Conservation (phyloP, 2,329 filamentous ascomycete genomes). For the Gremmenia infestans region DNA sequence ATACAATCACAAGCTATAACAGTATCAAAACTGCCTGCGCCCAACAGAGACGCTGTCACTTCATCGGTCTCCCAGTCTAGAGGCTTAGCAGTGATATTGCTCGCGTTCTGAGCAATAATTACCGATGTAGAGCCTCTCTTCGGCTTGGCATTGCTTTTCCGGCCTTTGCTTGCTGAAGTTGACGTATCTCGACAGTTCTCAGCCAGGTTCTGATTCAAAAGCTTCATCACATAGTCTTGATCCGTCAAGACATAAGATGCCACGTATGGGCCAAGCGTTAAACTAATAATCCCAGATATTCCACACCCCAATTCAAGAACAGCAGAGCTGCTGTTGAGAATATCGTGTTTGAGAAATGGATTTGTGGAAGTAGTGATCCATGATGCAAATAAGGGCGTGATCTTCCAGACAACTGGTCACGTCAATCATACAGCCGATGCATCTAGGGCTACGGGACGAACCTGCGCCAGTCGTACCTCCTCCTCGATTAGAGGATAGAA, state of each 20-base stretch:
- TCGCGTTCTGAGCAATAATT: background rate
- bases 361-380: constrained; percentile 68
- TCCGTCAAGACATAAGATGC: constrained; percentile 72
- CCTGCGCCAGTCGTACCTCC: constrained; percentile 71
- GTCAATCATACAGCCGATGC: constrained; percentile 7
- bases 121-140: constrained; percentile 12
- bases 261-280: constrained; percentile 60
- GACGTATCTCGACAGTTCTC: constrained; percentile 44
- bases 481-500: constrained; percentile 71
- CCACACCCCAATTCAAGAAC: constrained; percentile 86
- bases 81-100: constrained; percentile 50
- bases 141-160: constrained; percentile 21
- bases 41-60: constrained; percentile 38
- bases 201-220: constrained; percentile 71
- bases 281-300: constrained; percentile 72
- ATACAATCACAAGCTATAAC: constrained; percentile 90
- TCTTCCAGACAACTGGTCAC: constrained; percentile 75
- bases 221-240: constrained; percentile 74
- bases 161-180: constrained; percentile 11
- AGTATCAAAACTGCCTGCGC: constrained; percentile 54
- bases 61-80: constrained; percentile 80
- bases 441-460: constrained; percentile 28
- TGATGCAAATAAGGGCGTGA: constrained; percentile 74
- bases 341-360: constrained; percentile 50
- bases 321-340: constrained; percentile 50